These are phyloP conservation scores for Exophiala sideris DNA, from an alignment of 2,329 filamentous ascomycete species.

Conservation along the genomic window DNA sequence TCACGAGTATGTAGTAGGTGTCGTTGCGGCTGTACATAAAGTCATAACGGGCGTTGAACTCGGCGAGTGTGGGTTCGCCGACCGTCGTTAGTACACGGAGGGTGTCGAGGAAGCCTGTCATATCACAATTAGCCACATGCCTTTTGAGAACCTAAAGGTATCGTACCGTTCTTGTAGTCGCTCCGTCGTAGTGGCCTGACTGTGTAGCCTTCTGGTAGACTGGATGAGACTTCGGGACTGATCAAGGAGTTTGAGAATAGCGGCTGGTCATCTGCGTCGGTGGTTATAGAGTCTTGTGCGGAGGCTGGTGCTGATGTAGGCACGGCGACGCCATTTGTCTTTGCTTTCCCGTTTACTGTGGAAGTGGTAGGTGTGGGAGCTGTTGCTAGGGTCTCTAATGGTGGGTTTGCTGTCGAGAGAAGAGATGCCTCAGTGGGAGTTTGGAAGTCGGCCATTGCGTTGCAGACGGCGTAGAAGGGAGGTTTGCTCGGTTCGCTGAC, in stretches of 20 bases:
- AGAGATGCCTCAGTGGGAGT: slow-evolving; percentile 20
- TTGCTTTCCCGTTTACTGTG: slow-evolving; percentile 1
- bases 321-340: slow-evolving; percentile 5
- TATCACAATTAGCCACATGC: neutral
- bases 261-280: slow-evolving; percentile 36
- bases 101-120: slow-evolving; percentile 76
- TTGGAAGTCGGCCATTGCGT: slow-evolving; percentile 22
- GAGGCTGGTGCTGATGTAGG: neutral
- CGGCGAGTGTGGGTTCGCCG: slow-evolving; percentile 72
- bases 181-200: slow-evolving; percentile 73
- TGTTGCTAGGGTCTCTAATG: slow-evolving; percentile 1
- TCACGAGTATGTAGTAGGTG: slow-evolving; percentile 81
- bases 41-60: slow-evolving; percentile 76
- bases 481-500: neutral
- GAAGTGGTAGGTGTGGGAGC: slow-evolving; percentile 3
- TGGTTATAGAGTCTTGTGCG: neutral
- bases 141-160: neutral
- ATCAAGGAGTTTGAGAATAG: slow-evolving; percentile 78
- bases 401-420: slow-evolving; percentile 12
- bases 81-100: slow-evolving; percentile 89
- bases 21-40: slow-evolving; percentile 72
- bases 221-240: slow-evolving; percentile 67
- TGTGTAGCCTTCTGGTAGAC: slow-evolving; percentile 75
- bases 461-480: neutral
- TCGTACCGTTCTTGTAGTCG: slow-evolving; percentile 65